These are phyloP conservation scores for Diaporthe sp. DNA, from an alignment of 2,329 filamentous ascomycete species.

Conservation along the genomic window DNA sequence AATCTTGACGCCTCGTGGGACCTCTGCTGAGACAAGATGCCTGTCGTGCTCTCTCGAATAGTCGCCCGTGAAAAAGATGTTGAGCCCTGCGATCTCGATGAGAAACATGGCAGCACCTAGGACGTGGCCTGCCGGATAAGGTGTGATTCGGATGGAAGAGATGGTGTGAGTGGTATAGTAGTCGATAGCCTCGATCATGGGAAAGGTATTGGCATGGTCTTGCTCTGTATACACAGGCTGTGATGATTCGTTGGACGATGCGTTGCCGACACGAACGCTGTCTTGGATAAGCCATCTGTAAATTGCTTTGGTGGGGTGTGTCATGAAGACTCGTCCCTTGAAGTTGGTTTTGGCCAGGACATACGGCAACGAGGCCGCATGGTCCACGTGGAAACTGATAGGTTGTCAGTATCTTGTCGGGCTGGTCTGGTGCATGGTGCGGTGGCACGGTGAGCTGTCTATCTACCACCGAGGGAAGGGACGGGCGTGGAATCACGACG, in stretches of 20 bases:
- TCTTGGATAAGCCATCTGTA: slow-evolving; percentile 99
- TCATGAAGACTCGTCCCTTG: slow-evolving; percentile 97
- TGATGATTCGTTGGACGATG: slow-evolving; percentile 72
- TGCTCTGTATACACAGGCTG: slow-evolving; percentile 94
- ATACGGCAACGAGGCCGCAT: slow-evolving; percentile 98
- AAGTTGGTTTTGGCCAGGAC: slow-evolving; percentile 99
- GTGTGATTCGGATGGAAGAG: slow-evolving; percentile 95
- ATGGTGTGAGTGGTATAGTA: slow-evolving; percentile 99
- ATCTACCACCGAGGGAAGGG: slow-evolving; percentile 37
- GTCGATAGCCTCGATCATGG: slow-evolving; percentile 96
- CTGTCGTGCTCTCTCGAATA: slow-evolving; percentile 97
- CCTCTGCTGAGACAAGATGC: slow-evolving; percentile 93
- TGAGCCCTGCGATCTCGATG: slow-evolving; percentile 95
- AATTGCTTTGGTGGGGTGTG: slow-evolving; percentile 98
- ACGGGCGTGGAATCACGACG: slow-evolving; percentile 38
- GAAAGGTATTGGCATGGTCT: slow-evolving; percentile 93
- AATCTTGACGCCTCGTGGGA: slow-evolving; percentile 89
- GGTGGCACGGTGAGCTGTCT: slow-evolving; percentile 7
- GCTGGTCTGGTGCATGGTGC: background rate
- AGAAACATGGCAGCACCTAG: slow-evolving; percentile 98
- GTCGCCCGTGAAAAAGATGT: slow-evolving; percentile 97
- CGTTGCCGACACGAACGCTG: slow-evolving; percentile 89
- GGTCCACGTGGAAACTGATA: slow-evolving; percentile 94
- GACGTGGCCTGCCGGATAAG: slow-evolving; percentile 97
- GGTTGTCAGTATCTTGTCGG: slow-evolving; percentile 44